A percentile compares a stretch with the other conserved stretches of the same genome.
Conservation (phyloP, 2,329 filamentous ascomycete species). For the Dendrostoma leiphaemia region DNA sequence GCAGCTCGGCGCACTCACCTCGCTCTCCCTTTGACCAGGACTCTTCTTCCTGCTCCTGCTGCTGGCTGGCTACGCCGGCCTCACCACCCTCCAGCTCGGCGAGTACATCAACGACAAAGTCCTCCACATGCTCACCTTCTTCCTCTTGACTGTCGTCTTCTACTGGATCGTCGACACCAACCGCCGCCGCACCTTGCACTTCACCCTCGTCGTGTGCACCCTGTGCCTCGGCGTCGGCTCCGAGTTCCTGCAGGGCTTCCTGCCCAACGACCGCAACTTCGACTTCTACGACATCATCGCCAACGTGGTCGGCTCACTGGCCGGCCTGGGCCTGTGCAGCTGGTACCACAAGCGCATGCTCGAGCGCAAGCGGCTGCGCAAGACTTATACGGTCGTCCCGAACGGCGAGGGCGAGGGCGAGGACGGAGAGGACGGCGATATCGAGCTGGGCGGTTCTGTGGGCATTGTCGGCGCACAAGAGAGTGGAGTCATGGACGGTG, state of each 20-base stretch:
- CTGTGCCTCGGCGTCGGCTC: constrained; percentile 68
- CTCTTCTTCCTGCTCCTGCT: constrained; percentile 70
- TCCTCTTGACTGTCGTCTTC: constrained; percentile 80
- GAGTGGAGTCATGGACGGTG: constrained; percentile 53
- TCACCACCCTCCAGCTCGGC: constrained; percentile 61
- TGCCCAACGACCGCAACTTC: constrained; percentile 69
- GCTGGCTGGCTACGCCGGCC: constrained; percentile 74
- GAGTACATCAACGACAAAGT: constrained; percentile 79
- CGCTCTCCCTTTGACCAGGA: constrained; percentile 43
- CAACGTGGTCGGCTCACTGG: constrained; percentile 77
- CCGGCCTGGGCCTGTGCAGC: constrained; percentile 70
- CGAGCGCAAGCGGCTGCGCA: constrained; percentile 74
- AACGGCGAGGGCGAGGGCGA: constrained; percentile 55
- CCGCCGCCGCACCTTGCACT: constrained; percentile 78
- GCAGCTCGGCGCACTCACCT: constrained; percentile 17
- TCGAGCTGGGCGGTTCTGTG: constrained; percentile 74
- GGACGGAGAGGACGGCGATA: constrained; percentile 37
- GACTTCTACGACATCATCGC: constrained; percentile 85
- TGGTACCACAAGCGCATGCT: constrained; percentile 98
- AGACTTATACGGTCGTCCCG: constrained; percentile 69
- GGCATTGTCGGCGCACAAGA: constrained; percentile 52
- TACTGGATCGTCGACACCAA: constrained; percentile 97
- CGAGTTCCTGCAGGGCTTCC: constrained; percentile 71
- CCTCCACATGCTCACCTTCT: constrained; percentile 85
- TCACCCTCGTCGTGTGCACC: constrained; percentile 81